These are phyloP conservation scores for Dothidotthia symphoricarpi DNA, from an alignment of 2,329 filamentous ascomycete genomes.

Conservation along the genomic window DNA sequence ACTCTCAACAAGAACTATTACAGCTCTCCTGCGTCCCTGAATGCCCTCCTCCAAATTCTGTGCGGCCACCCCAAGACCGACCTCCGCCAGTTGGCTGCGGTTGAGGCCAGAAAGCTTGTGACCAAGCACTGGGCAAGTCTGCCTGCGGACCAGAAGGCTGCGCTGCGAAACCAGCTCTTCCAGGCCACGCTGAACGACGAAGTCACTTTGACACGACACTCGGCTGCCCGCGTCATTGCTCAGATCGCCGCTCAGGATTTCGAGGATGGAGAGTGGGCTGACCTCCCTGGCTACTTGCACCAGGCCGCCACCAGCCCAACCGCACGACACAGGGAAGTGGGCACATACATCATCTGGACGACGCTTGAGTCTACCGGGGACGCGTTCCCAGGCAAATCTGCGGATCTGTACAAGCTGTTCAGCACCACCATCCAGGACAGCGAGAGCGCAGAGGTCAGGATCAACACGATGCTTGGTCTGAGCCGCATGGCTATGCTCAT, in stretches of 20 bases:
- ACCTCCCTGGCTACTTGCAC: conserved; percentile 75
- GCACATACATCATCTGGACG: conserved; percentile 89
- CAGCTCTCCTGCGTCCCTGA: conserved; percentile 76
- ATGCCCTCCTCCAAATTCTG: conserved; percentile 83
- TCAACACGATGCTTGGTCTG: conserved; percentile 90
- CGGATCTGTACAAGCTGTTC: conserved; percentile 80
- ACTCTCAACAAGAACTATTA: conserved; percentile 94
- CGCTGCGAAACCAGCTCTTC: conserved; percentile 78
- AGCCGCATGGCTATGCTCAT: conserved; percentile 84
- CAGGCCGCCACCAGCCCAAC: conserved; percentile 74
- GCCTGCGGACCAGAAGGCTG: conserved; percentile 70
- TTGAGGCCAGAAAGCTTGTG: conserved; percentile 82
- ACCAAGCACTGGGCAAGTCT: conserved; percentile 81
- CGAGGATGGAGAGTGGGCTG: conserved; percentile 78
- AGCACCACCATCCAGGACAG: conserved; percentile 83
- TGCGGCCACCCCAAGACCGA: conserved; percentile 70
- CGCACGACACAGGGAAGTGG: conserved; percentile 81
- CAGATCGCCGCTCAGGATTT: conserved; percentile 84
- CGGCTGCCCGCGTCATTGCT: conserved; percentile 82
- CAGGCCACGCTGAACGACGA: conserved; percentile 80
- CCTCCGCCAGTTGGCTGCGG: conserved; percentile 84
- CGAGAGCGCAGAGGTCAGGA: conserved; percentile 85
- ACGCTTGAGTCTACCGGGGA: conserved; percentile 85
- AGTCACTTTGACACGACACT: conserved; percentile 74
- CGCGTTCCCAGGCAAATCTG: conserved; percentile 76